A percentile compares a stretch with the other conserved stretches of the same genome.
These are phyloP conservation scores for Aspergillus sp. DNA, from an alignment of 2,329 filamentous ascomycete genomes.

Conservation along the genomic window DNA sequence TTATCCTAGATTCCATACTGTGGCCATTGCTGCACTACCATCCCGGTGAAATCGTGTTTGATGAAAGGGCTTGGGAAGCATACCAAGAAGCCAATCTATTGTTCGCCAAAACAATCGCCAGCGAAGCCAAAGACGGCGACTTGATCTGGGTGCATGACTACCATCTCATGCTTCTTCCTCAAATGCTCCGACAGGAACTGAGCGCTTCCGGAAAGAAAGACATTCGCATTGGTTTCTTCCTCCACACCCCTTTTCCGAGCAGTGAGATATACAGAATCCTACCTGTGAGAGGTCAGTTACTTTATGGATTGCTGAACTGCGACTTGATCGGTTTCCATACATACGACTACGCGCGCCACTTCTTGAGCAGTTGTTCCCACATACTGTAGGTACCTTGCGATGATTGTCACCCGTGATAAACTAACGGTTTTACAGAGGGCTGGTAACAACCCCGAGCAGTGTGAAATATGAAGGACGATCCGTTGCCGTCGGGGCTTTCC, in stretches of 20 bases:
- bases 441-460: conserved; percentile 75
- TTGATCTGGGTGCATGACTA: conserved; percentile 96
- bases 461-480: conserved; percentile 82
- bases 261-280: conserved; percentile 93
- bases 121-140: conserved; percentile 83
- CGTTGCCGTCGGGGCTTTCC: conserved; percentile 84
- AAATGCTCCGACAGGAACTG: conserved; percentile 86
- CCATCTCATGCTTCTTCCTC: conserved; percentile 87
- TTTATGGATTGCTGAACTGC: conserved; percentile 80
- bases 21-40: conserved; percentile 98
- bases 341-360: conserved; percentile 92
- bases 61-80: conserved; percentile 84
- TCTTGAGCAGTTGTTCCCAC: conserved; percentile 85
- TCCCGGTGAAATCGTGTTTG: conserved; percentile 92
- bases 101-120: conserved; percentile 79
- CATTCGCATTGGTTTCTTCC: conserved; percentile 92
- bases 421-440: conserved; percentile 23
- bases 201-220: conserved; percentile 68
- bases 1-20: conserved; percentile 71
- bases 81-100: conserved; percentile 86
- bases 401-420: conserved; percentile 3
- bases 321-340: conserved; percentile 95
- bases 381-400: conserved; percentile 57
- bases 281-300: conserved; percentile 78
- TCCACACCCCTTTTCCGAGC: conserved; percentile 91